Percentiles rank a stretch among this genome's conserved stretches.
phyloP scores from a whole-genome alignment of 2,329 filamentous ascomycete genomes.

The Chaetomium strumarium region DNA sequence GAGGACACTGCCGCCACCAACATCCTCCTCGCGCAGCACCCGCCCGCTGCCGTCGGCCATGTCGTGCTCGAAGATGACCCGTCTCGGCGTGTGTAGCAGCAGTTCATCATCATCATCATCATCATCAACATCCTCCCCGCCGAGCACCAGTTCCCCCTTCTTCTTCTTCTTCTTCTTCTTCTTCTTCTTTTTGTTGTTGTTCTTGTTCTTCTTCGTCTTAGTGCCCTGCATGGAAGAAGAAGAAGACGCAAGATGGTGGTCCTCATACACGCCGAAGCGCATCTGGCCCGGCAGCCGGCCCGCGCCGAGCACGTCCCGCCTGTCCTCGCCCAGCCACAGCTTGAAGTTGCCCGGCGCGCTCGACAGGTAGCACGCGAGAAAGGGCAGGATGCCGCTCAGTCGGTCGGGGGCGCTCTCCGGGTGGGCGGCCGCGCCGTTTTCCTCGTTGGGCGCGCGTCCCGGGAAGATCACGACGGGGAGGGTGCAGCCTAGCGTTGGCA shows the following conservation, averaged over 20 bases:
- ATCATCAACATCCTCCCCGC: not conserved
- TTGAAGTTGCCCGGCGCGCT: constrained; percentile 33
- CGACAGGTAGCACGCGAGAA: constrained; percentile 37
- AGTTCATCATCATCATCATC: no score
- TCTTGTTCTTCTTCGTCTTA: no score
- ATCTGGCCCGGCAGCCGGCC: constrained; percentile 35
- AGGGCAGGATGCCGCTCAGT: constrained; percentile 39
- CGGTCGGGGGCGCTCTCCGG: constrained; percentile 23
- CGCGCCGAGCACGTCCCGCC: constrained; percentile 39
- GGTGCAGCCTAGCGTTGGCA: constrained; percentile 24
- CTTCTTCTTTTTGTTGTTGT: no score
- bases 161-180: not conserved
- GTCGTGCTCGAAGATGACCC: constrained; percentile 22
- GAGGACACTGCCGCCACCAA: not conserved
- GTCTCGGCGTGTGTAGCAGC: constrained; percentile 3
- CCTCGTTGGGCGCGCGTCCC: constrained; percentile 3
- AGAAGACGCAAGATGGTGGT: no score
- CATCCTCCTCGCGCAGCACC: constrained; percentile 19
- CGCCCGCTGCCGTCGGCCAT: constrained; percentile 8
- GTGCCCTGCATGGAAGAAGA: no score
- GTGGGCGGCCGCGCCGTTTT: not conserved
- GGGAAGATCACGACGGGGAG: constrained; percentile 27
- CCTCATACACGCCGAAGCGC: constrained; percentile 18
- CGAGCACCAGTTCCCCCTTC: not conserved
- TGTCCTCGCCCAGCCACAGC: constrained; percentile 38